Conservation (phyloP, 345 rosid species). For the Populus pruinosa region DNA sequence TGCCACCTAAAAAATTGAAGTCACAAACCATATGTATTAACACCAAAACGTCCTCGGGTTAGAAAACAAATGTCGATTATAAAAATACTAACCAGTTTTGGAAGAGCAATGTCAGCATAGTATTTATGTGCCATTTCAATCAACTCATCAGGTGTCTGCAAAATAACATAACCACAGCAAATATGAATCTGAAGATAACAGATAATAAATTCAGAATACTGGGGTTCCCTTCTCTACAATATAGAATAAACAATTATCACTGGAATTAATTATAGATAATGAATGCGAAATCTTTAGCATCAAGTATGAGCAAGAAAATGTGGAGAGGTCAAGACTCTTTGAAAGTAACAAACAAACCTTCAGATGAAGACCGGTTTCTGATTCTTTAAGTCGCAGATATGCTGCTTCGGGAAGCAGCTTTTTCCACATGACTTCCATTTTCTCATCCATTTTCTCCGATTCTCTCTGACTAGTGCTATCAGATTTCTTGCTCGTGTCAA, state of each 20-base stretch:
- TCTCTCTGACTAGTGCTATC: constrained; percentile 51
- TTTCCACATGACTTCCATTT: constrained; percentile 57
- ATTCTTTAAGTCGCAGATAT: constrained; percentile 34
- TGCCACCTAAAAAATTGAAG: constrained; percentile 20
- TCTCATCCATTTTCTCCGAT: constrained; percentile 53
- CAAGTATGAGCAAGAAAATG: neutral
- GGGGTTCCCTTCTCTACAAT: too few relatives aligned
- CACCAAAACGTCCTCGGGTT: neutral
- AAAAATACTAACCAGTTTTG: constrained; percentile 40
- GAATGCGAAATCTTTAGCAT: neutral
- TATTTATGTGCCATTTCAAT: constrained; percentile 33
- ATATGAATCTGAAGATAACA: constrained; percentile 2
- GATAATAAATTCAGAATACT: neutral
- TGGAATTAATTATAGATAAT: neutral
- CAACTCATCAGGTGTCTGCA: constrained; percentile 30
- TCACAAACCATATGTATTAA: constrained; percentile 16
- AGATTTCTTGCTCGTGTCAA: constrained; percentile 46
- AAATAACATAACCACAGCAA: constrained; percentile 5
- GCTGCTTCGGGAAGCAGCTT: constrained; percentile 27
- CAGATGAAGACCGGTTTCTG: constrained; percentile 38
- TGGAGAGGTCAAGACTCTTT: neutral
- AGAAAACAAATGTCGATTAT: neutral
- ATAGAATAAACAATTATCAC: too few relatives aligned
- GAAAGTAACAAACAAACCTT: constrained; percentile 28
- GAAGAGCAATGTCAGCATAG: constrained; percentile 29